Base-by-base conservation (phyloP, 306 rosid species). In the Gastrolobium bilobum region DNA sequence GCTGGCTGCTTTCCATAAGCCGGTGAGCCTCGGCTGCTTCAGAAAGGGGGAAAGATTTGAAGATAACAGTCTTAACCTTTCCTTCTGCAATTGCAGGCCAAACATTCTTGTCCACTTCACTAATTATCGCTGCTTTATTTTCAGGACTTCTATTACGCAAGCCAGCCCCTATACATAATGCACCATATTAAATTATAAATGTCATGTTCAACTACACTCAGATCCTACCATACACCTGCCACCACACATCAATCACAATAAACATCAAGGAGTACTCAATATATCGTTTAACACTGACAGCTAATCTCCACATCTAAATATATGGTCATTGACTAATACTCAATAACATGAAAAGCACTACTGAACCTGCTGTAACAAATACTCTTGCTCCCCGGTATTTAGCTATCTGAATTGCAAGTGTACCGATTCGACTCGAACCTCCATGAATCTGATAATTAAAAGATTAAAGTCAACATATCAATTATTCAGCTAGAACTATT, bases 401-500 rank as follows among this genome's bases (percentile, higher is more conserved):
- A 11, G 98, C 99, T 40, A 92, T 91, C 85, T 95, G 99, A 91
- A 95, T 92, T 1, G 99, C 96, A 84, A 95, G 92, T 62, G 98
- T 92, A 10, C 99, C 99, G 10, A 95, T 95, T 79, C 99, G 98
- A 74, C 99, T 91, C 8, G 99, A 95, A 51, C 98, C 99, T 69
- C 99, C 99, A 84, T 95, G 99, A 81, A 95, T 84, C 99, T 95
- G 89, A 82, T 69, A 78, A 44, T 71, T 31, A 6, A 68, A 51
- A 52, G 53, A 70, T 46, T 35, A 52, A 58, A 68, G 51, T 56
- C 60, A 44, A 13, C 6, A 51, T 40, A 43, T 54, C 54, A 14
- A 53, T 40, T 15, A 30, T 38, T 75, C 29, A 39, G 57, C 43
- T 29, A 53, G 43, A 29, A 14, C 9, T 68, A 26, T 13, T 73